Conservation (phyloP, 129 eudicot species). For the Dittrichia graveolens region DNA sequence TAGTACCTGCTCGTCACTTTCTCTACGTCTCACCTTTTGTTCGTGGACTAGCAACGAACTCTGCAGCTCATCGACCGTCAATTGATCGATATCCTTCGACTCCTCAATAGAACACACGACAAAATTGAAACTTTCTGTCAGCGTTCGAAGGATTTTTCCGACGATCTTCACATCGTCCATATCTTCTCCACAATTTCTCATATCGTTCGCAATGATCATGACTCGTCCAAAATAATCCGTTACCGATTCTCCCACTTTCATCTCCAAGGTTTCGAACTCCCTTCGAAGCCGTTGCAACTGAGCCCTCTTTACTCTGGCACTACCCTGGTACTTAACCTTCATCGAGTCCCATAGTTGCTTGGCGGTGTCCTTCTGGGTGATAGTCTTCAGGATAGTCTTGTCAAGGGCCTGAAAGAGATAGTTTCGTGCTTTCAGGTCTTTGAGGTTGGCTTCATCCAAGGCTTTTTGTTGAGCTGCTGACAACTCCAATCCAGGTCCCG, state of each 20-base stretch:
- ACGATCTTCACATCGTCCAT: not conserved
- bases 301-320: too few relatives aligned
- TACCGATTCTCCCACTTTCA: too few relatives aligned
- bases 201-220: not conserved
- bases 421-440: not conserved
- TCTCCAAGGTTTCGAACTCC: too few relatives aligned
- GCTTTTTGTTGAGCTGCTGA: not conserved
- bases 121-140: not conserved
- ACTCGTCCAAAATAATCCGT: too few relatives aligned
- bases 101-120: not conserved
- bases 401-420: not conserved
- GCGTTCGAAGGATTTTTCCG: not conserved
- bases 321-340: too few relatives aligned
- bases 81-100: not conserved
- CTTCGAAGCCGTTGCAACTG: too few relatives aligned
- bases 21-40: too few relatives aligned
- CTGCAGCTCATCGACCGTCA: not conserved
- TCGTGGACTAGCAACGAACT: not conserved
- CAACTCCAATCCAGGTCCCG: not conserved
- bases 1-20: too few relatives aligned
- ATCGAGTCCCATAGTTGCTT: too few relatives aligned
- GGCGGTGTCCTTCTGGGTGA: too few relatives aligned
- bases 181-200: not conserved
- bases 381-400: too few relatives aligned
- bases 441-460: not conserved